Conservation (phyloP, 352 stramenopile genomes). For the Globisporangium alternatum region DNA sequence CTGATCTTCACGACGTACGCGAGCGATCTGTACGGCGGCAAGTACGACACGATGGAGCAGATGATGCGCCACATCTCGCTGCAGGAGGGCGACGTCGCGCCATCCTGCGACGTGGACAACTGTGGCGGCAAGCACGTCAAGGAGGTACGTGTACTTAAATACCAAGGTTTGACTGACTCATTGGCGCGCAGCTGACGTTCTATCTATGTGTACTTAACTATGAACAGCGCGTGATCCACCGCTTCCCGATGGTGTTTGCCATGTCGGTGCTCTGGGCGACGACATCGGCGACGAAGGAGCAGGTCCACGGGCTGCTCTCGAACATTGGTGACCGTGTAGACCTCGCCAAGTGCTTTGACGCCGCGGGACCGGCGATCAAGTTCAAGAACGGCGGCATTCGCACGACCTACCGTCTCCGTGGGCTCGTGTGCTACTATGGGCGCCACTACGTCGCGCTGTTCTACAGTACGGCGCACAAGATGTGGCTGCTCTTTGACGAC, state of each 20-base stretch:
- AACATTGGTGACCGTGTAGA: conserved; percentile 72
- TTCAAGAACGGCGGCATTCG: conserved; percentile 71
- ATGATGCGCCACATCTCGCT: conserved; percentile 62
- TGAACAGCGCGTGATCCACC: conserved; percentile 60
- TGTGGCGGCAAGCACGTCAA: conserved; percentile 67
- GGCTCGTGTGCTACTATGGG: conserved; percentile 86
- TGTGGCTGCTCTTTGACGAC: conserved; percentile 87
- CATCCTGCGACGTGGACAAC: conserved; percentile 48
- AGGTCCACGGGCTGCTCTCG: conserved; percentile 59
- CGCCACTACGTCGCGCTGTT: conserved; percentile 83
- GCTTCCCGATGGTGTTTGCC: conserved; percentile 85
- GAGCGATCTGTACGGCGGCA: conserved; percentile 56
- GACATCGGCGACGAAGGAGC: conserved; percentile 65
- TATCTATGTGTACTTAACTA: neutral
- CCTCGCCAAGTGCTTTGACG: conserved; percentile 72
- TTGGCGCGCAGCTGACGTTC: neutral
- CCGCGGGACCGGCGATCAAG: conserved; percentile 56
- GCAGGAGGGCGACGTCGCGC: conserved; percentile 52
- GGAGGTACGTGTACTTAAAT: conserved; percentile 29
- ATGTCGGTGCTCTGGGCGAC: conserved; percentile 83
- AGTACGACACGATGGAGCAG: conserved; percentile 69
- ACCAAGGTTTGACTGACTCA: too few species aligned
- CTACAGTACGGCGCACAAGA: conserved; percentile 83
- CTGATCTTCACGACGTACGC: conserved; percentile 83
- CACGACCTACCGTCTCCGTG: conserved; percentile 73